phyloP scores from a whole-genome alignment of 176 grass and related monocot genomes.

The Carex myosuroides region DNA sequence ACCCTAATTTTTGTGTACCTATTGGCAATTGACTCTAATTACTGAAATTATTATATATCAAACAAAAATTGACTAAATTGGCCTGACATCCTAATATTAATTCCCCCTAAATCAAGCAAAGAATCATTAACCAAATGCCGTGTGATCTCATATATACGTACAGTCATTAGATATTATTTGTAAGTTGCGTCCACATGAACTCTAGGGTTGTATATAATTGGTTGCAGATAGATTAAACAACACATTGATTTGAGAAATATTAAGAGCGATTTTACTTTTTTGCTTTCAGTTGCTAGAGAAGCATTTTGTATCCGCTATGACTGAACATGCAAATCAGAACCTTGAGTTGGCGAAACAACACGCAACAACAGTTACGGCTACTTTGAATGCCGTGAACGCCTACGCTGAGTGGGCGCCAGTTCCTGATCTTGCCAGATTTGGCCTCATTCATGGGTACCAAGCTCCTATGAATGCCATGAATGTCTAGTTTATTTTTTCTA shows the following conservation, averaged over 20 bases:
- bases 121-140: background rate
- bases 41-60: background rate
- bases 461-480: background rate
- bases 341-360: conserved; percentile 79
- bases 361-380: conserved; percentile 62
- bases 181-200: background rate
- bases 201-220: background rate
- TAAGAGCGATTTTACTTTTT: conserved; percentile 18
- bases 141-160: background rate
- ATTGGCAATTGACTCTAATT: background rate
- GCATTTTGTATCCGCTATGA: conserved; percentile 86
- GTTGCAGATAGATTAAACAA: background rate
- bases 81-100: background rate
- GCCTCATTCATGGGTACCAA: conserved; percentile 76
- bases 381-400: conserved; percentile 91
- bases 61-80: background rate
- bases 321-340: conserved; percentile 51
- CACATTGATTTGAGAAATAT: background rate
- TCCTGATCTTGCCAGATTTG: conserved; percentile 84
- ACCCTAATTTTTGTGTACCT: background rate
- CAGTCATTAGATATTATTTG: background rate
- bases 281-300: conserved; percentile 77
- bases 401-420: conserved; percentile 97
- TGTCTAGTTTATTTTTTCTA: background rate
- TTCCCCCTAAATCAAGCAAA: conserved; percentile 4